Evolutionary conservation across 2,329 filamentous ascomycete species (phyloP).

Genomic region (Aspergillus pseudoterreus): DNA sequence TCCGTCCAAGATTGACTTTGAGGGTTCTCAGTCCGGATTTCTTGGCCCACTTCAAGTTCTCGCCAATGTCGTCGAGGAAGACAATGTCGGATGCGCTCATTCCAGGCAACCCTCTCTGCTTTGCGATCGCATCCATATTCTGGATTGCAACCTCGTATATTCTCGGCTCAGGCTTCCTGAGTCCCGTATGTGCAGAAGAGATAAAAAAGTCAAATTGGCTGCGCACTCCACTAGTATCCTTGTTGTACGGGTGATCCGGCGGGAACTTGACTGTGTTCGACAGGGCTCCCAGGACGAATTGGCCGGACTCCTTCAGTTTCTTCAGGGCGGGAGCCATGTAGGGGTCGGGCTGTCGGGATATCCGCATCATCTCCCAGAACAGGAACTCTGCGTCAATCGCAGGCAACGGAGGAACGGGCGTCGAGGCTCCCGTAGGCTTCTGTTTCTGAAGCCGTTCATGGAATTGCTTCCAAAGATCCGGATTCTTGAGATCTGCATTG

Average conservation of each 20-base stretch:
- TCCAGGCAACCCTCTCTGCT: slow-evolving; percentile 51
- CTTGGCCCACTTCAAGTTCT: slow-evolving; percentile 80
- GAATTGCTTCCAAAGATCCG: slow-evolving; percentile 65
- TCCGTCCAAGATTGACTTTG: slow-evolving; percentile 75
- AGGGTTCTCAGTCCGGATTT: slow-evolving; percentile 74
- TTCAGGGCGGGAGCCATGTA: slow-evolving; percentile 83
- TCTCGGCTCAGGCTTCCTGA: slow-evolving; percentile 78
- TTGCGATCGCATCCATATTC: slow-evolving; percentile 62
- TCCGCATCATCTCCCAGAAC: slow-evolving; percentile 88
- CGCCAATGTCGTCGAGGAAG: slow-evolving; percentile 91
- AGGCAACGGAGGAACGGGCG: slow-evolving; percentile 59
- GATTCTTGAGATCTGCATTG: slow-evolving; percentile 66
- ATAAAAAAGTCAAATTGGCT: slow-evolving; percentile 81
- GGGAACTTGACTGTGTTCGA: slow-evolving; percentile 91
- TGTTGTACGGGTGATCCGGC: slow-evolving; percentile 63
- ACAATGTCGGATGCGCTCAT: slow-evolving; percentile 66
- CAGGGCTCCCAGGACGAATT: slow-evolving; percentile 73
- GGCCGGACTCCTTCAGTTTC: slow-evolving; percentile 60
- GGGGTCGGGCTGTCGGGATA: slow-evolving; percentile 68
- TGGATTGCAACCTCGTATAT: slow-evolving; percentile 75
- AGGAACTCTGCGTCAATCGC: slow-evolving; percentile 71
- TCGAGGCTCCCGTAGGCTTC: slow-evolving; percentile 15
- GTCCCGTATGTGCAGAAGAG: slow-evolving; percentile 77
- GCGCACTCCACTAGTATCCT: slow-evolving; percentile 58
- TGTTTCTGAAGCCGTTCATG: slow-evolving; percentile 32